Conservation (phyloP, 2,329 filamentous ascomycete genomes). For the Talaromyces sp. region DNA sequence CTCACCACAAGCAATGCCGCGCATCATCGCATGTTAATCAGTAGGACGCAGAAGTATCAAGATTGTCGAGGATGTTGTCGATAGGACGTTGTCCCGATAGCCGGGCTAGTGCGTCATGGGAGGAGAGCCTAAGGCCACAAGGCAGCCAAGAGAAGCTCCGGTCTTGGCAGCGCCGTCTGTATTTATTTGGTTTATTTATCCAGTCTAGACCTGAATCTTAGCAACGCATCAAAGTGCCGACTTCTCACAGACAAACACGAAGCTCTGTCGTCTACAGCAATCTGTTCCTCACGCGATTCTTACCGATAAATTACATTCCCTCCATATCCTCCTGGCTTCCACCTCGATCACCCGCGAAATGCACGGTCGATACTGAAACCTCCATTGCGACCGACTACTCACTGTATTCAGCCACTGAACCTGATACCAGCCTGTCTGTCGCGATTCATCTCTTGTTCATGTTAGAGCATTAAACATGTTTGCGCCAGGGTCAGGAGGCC, state of each 20-base stretch:
- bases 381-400: background rate
- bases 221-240: background rate
- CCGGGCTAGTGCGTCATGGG: background rate
- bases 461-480: constrained; percentile 33
- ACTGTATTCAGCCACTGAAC: background rate
- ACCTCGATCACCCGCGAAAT: background rate
- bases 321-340: background rate
- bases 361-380: background rate
- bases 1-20: background rate
- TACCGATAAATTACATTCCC: background rate
- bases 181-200: background rate
- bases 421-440: background rate
- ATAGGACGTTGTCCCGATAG: background rate
- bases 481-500: constrained; percentile 31
- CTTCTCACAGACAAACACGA: background rate
- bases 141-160: background rate
- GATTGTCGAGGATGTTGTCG: background rate
- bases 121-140: background rate
- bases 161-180: background rate
- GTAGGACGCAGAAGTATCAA: background rate
- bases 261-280: background rate
- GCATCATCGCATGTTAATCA: background rate
- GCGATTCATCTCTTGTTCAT: background rate
- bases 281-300: background rate
- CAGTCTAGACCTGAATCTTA: background rate